Evolutionary conservation across 306 rosid species (phyloP), one percentile per base, ranked within the genome.

Genomic region (Lathyrus oleraceus): DNA sequence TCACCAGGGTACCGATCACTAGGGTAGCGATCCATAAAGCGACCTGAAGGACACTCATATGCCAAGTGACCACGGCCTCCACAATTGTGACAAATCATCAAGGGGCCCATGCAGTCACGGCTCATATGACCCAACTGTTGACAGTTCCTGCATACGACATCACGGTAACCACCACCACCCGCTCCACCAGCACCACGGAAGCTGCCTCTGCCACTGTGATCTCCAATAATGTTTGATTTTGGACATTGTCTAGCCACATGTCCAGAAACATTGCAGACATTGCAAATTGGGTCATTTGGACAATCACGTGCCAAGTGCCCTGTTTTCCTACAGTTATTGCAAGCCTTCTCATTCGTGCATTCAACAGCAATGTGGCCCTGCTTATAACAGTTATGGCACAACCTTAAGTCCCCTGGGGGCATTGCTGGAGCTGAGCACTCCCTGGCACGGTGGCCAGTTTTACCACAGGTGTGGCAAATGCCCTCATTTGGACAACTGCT

Each of bases 251-350:
- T 88, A 25, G 99, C 96, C 51, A 94, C 85, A 60, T 91, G 99
- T 72, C 99, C 99, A 10, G 97, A 86, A 66, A 94, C 95, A 79
- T 94, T 94, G 87, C 99, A 94, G 70, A 87, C 44, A 75, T 94
- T 94, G 81, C 99, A 94, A 66, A 91, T 85, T 25, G 99, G 99
- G 54, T 94, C 95, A 5, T 91, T 94, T 0, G 97, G 91, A 77
- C 99, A 94, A 66, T 94, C 99, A 16, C 99, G 96, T n/a, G 99
- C 99, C 68, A 94, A 81, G 70, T 91, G 99, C 53, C 97, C 97
- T 0, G 99, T 94, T 83, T 88, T 88, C 88, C 99, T 80, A 78
- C 99, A 94, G 79, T 94, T 94, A 86, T 91, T 94, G 75, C 99
- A 94, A n/a, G 99, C 99, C 85, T 94, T 94, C 62, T 88, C 99